Conservation (phyloP, 2,329 filamentous ascomycete genomes). For the Fusarium mangiferae region DNA sequence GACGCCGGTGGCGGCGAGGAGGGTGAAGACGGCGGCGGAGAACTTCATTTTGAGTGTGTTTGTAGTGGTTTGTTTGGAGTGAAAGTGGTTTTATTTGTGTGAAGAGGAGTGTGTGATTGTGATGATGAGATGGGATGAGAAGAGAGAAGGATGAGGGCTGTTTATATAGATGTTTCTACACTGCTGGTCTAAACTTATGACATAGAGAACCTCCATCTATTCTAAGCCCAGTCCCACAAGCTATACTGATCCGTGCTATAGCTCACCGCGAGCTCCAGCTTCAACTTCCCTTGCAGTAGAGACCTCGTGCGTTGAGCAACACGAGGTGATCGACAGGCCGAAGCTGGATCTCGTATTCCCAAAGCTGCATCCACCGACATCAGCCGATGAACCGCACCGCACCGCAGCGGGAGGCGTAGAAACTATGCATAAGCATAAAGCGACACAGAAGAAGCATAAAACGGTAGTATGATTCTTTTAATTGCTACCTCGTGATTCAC, state of each 20-base stretch:
- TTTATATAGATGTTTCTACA: slow-evolving; percentile 28
- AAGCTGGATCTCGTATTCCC: slow-evolving; percentile 42
- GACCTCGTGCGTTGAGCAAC: slow-evolving; percentile 16
- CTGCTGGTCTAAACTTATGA: background rate
- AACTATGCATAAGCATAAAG: background rate
- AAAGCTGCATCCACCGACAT: slow-evolving; percentile 2
- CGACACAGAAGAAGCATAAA: slow-evolving; percentile 18
- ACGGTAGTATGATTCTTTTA: background rate
- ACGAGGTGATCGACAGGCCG: slow-evolving; percentile 39
- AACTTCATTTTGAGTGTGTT: slow-evolving; percentile 54
- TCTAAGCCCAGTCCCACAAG: background rate
- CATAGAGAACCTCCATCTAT: background rate
- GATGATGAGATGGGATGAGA: background rate
- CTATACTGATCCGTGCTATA: slow-evolving; percentile 1
- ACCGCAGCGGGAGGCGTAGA: slow-evolving; percentile 1
- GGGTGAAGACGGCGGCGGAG: slow-evolving; percentile 52
- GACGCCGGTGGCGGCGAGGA: slow-evolving; percentile 50
- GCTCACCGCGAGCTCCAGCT: background rate
- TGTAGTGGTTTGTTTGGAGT: background rate
- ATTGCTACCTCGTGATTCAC: background rate
- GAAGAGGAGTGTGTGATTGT: background rate
- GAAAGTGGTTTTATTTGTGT: background rate
- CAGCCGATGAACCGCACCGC: slow-evolving; percentile 29
- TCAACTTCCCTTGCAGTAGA: background rate
- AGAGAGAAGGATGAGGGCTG: background rate